A percentile compares a stretch with the other conserved stretches of the same genome.
phyloP scores from a whole-genome alignment of 179 eudicot genomes.

The Silene noctiflora region DNA sequence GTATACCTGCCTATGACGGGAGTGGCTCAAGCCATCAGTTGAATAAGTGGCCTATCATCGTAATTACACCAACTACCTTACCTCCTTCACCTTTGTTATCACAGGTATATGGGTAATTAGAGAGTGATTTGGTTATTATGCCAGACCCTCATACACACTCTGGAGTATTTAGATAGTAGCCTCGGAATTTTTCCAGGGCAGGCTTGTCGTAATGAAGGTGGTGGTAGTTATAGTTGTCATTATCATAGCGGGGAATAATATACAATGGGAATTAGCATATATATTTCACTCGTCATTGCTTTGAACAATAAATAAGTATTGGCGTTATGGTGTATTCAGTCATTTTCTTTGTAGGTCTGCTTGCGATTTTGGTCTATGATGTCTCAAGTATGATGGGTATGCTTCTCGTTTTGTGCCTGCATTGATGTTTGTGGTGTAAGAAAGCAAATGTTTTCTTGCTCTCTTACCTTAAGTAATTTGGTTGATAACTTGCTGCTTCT shows the following conservation, averaged over 20 bases:
- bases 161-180: neutral
- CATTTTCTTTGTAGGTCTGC: neutral
- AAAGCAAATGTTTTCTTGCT: neutral
- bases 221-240: neutral
- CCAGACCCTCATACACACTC: too few species aligned
- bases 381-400: neutral
- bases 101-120: too few species aligned
- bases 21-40: neutral
- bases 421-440: neutral
- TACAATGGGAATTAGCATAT: neutral
- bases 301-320: neutral
- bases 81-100: too few species aligned
- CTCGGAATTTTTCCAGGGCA: neutral
- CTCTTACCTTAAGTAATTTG: neutral
- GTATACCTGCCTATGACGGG: too few species aligned
- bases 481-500: neutral
- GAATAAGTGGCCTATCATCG: neutral
- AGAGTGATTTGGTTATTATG: too few species aligned
- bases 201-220: neutral
- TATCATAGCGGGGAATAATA: neutral
- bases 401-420: neutral
- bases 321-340: neutral
- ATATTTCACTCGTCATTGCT: neutral
- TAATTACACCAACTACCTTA: too few species aligned
- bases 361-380: constrained; percentile 4